Evolutionary conservation across 1,139 yeast species (phyloP).

Genomic region (Saccharomycopsis crataegensis): DNA sequence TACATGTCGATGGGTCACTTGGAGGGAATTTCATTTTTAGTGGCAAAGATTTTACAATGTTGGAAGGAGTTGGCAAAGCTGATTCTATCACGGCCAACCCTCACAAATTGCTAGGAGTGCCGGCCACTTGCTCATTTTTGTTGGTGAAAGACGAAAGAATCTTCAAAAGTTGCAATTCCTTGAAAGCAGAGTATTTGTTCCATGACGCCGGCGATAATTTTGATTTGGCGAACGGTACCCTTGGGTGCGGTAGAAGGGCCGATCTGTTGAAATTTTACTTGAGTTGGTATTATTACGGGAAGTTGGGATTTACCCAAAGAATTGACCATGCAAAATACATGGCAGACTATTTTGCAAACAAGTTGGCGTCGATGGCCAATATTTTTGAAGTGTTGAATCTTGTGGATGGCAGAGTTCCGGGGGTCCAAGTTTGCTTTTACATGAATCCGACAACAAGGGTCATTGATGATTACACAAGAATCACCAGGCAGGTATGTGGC

Average conservation of each 20-base stretch:
- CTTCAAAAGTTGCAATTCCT: constrained; percentile 63
- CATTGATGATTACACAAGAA: constrained; percentile 35
- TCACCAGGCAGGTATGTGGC: constrained; percentile 61
- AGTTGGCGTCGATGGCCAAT: constrained; percentile 28
- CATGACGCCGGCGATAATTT: constrained; percentile 54
- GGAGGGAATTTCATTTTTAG: constrained; percentile 82
- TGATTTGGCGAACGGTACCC: constrained; percentile 84
- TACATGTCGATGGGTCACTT: constrained; percentile 89
- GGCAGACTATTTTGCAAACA: constrained; percentile 50
- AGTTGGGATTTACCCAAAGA: constrained; percentile 46
- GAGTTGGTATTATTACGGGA: constrained; percentile 79
- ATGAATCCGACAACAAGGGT: constrained; percentile 42
- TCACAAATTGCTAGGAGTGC: constrained; percentile 87
- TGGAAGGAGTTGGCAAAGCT: constrained; percentile 58
- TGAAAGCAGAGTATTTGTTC: constrained; percentile 76
- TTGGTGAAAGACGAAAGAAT: constrained; percentile 59
- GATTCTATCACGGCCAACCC: constrained; percentile 82
- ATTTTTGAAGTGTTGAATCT: constrained; percentile 18
- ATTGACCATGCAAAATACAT: constrained; percentile 68
- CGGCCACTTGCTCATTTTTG: constrained; percentile 77
- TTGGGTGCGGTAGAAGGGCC: constrained; percentile 89
- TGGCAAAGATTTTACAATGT: constrained; percentile 34
- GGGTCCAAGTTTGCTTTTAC: constrained; percentile 80
- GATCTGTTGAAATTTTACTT: constrained; percentile 74
- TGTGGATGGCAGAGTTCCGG: constrained; percentile 52